A percentile compares a stretch with the other conserved stretches of the same genome.
These are phyloP conservation scores for Thinopyrum elongatum DNA, from an alignment of 176 grass and related monocot genomes.

Conservation along the genomic window DNA sequence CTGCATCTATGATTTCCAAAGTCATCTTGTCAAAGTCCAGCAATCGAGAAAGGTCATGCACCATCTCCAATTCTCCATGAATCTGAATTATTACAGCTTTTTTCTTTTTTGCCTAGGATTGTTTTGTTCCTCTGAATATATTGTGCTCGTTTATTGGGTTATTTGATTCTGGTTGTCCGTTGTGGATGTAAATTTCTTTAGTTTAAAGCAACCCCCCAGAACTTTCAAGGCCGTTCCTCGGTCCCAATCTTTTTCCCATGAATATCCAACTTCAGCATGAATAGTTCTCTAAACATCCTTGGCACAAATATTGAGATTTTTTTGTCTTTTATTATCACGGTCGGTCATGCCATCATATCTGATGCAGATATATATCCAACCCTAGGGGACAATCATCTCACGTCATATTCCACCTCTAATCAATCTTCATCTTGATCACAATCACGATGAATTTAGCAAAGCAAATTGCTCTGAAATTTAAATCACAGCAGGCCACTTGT, in stretches of 20 bases:
- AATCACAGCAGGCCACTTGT: not conserved
- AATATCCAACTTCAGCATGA: not conserved
- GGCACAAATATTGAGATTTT: not conserved
- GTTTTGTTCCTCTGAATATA: not conserved
- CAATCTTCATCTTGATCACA: not conserved
- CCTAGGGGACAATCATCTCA: not conserved
- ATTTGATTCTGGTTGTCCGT: not conserved
- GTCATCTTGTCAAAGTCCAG: not conserved
- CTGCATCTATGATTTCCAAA: not conserved
- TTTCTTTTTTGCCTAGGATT: not conserved
- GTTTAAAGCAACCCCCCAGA: not conserved
- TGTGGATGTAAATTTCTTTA: not conserved
- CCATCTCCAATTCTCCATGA: not conserved
- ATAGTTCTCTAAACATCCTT: not conserved
- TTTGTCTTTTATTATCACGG: not conserved
- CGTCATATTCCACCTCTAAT: not conserved
- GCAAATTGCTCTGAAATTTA: not conserved
- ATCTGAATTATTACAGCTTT: not conserved
- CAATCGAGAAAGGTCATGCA: not conserved
- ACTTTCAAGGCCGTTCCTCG: not conserved
- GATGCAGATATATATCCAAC: slow-evolving; percentile 24
- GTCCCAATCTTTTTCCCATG: not conserved
- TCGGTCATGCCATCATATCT: slow-evolving; percentile 5
- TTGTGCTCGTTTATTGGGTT: not conserved
- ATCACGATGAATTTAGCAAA: not conserved